Evolutionary conservation across 2,329 filamentous ascomycete genomes (phyloP), one percentile per base, ranked within the genome.

Genomic region (Talaromyces sp.): DNA sequence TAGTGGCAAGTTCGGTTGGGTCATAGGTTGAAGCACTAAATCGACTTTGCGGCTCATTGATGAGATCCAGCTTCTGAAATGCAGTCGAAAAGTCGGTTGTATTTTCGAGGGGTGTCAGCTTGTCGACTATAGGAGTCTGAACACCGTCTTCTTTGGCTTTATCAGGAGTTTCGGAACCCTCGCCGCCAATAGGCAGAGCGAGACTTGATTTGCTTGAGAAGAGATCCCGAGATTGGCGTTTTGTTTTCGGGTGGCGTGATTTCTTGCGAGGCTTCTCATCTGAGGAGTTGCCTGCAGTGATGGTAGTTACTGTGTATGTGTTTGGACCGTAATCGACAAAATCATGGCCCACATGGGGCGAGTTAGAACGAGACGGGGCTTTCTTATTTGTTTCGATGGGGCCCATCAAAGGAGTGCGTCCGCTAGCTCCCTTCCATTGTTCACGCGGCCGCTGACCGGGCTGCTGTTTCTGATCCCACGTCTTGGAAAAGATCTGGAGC

Each of bases 371-470:
- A 30, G 50, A 16, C 14, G 27, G 50, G 14, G 10, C 4, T 31
- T 14, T 53, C 50, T n/a, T 33, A 40, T 85, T 84, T 70, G 91
- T 88, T 69, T 80, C 82, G 42, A 91, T 82, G 3, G 89, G 87
- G 52, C 83, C 82, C 36, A 90, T 83, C 61, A 91, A 80, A 40
- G 84, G 79, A 50, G 82, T 82, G 65, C 89, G 85, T 31, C 90
- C 90, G 71, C 87, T 91, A 42, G 87, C 86, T 18, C 89, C 89
- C 68, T 87, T 88, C 90, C 90, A 92, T 61, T 87, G 79, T 59
- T 79, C 76, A 51, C 75, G 74, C 52, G 87, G 85, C 27, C 81
- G 57, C 70, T 64, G 68, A 72, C 66, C 53, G 68, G 70, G 36
- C 6, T 51, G 30, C 27, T 54, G 54, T 36, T 61, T 63, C 9